Evolutionary conservation across 169 alveolate genomes (phyloP), one percentile per base, ranked within the genome.

Genomic region (Perkinsus chesapeaki): DNA sequence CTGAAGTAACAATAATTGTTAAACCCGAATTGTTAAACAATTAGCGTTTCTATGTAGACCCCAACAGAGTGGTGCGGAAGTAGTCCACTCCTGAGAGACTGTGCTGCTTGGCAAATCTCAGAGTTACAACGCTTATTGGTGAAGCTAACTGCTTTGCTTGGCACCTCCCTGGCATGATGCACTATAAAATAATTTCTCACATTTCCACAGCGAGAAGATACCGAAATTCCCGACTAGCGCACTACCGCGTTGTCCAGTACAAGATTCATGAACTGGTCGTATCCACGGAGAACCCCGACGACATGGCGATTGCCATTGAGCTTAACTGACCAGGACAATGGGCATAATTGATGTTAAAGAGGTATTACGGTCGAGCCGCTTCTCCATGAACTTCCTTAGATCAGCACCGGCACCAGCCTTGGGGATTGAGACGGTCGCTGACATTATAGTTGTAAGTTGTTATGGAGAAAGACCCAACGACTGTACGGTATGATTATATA

Each of bases 211-310:
- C n/a, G n/a, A n/a, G n/a, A n/a, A 10, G 72, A 19, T 19, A 94
- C 91, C 95, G 95, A 27, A 98, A 96, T 95, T 98, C 99, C 73
- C 72, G 9, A 47, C 72, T 9, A 47, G 72, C 3, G 12, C 27
- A 60, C 37, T 60, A 96, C 95, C 7, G 99, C 98, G 96, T 98
- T 97, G 94, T 99, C 99, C 73, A 99, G 96, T 31, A 99, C 99
- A 43, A 99, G 94, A 96, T 99, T 99, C 99, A 99, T 98, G 97
- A 99, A 99, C 91, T 98, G 98, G 96, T 99, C 99, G 96, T 99
- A 99, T 27, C 99, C 99, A 92, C 99, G 97, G 91, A 99, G 95
- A n/a, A 96, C 98, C 0, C 99, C 99, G 5, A 98, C 98, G 39
- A 99, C 98, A 92, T 97, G 99, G 92, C 99, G 95, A 93, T 98